These are phyloP conservation scores for Dryadomyces quercivorus DNA, from an alignment of 2,329 filamentous ascomycete genomes.

Conservation along the genomic window DNA sequence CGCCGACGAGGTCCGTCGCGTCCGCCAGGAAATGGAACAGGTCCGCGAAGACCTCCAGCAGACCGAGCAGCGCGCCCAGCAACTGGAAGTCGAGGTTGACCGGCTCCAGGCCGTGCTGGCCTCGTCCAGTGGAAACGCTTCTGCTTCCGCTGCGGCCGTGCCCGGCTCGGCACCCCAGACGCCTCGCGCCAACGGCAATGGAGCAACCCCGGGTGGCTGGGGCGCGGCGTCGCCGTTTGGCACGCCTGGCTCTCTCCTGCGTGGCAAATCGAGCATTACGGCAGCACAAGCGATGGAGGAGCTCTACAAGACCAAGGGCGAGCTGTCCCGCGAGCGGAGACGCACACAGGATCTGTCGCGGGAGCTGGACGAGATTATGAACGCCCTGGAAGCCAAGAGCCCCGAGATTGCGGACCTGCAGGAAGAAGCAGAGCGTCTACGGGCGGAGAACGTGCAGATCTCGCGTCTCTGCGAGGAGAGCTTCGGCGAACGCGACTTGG, in stretches of 20 bases:
- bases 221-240: conserved; percentile 49
- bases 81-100: conserved; percentile 41
- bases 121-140: conserved; percentile 15
- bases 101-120: conserved; percentile 37
- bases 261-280: conserved; percentile 42
- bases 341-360: conserved; percentile 62
- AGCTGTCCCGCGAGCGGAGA: conserved; percentile 62
- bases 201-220: conserved; percentile 16
- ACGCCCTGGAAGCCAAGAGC: conserved; percentile 70
- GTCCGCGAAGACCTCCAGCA: conserved; percentile 32
- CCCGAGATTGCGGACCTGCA: conserved; percentile 82
- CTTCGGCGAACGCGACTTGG: conserved; percentile 65
- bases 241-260: conserved; percentile 42
- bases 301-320: conserved; percentile 54
- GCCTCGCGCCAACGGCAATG: conserved; percentile 42
- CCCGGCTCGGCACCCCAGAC: conserved; percentile 46
- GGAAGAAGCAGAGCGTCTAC: conserved; percentile 66
- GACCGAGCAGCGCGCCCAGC: conserved; percentile 34
- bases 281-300: conserved; percentile 53
- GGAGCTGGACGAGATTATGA: conserved; percentile 75
- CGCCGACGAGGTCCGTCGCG: conserved; percentile 43
- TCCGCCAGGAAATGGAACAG: conserved; percentile 45
- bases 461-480: conserved; percentile 75
- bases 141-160: conserved; percentile 10
- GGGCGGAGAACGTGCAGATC: conserved; percentile 72